These are phyloP conservation scores for Austroboletus niveus DNA, from an alignment of 1,284 basidiomycete species.

Conservation along the genomic window DNA sequence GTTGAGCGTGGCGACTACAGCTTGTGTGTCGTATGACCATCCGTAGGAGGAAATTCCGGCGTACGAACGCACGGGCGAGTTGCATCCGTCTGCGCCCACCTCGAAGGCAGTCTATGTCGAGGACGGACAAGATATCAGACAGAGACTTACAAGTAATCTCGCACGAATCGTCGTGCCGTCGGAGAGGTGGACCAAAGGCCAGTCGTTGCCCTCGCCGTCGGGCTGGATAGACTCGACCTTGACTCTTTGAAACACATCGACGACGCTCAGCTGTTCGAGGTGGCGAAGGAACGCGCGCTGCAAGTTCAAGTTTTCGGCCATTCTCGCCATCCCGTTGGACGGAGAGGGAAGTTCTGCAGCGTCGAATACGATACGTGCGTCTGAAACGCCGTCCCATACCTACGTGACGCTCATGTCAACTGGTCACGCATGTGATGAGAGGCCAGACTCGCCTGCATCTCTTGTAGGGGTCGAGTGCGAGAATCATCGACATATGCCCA, in stretches of 20 bases:
- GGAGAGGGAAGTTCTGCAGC: conserved; percentile 45
- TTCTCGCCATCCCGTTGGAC: conserved; percentile 64
- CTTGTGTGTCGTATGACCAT: conserved; percentile 90
- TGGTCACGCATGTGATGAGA: background rate
- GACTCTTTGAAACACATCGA: conserved; percentile 63
- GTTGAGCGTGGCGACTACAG: conserved; percentile 86
- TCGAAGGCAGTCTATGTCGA: conserved; percentile 33
- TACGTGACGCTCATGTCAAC: conserved; percentile 28
- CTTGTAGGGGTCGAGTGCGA: conserved; percentile 72
- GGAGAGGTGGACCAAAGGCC: conserved; percentile 75
- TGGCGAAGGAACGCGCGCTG: conserved; percentile 76
- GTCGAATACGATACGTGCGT: conserved; percentile 74
- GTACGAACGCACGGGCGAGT: conserved; percentile 90
- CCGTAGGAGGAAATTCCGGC: conserved; percentile 88
- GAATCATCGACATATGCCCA: conserved; percentile 77
- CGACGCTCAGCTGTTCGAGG: conserved; percentile 42
- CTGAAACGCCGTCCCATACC: conserved; percentile 90
- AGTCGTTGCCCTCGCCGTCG: conserved; percentile 46
- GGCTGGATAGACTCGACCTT: conserved; percentile 64
- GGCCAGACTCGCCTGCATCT: conserved; percentile 69
- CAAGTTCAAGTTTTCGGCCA: conserved; percentile 90
- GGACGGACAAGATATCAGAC: conserved; percentile 1
- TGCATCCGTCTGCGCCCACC: conserved; percentile 95
- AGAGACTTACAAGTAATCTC: conserved; percentile 63
- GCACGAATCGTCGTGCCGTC: conserved; percentile 62